Evolutionary conservation across 1,284 basidiomycete genomes (phyloP).

Genomic region (Cryptococcus sp.): DNA sequence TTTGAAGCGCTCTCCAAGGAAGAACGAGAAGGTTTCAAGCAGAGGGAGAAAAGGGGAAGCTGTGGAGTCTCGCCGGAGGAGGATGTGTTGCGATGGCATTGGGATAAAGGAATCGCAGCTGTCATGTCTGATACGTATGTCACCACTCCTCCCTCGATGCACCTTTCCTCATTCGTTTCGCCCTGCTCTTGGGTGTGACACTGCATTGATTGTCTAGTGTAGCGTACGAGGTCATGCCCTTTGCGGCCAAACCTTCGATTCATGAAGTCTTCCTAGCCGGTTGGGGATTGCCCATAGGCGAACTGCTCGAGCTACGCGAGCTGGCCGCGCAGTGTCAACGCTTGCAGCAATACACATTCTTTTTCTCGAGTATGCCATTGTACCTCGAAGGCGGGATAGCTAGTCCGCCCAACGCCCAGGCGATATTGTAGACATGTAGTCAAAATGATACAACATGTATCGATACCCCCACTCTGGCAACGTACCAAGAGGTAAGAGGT

Average conservation of each 20-base stretch:
- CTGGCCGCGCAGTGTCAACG: constrained; percentile 37
- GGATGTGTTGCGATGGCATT: constrained; percentile 44
- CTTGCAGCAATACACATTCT: constrained; percentile 44
- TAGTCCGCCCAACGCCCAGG: constrained; percentile 47
- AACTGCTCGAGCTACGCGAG: constrained; percentile 47
- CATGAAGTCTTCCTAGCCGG: constrained; percentile 38
- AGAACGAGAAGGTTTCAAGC: constrained; percentile 17
- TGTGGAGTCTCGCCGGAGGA: constrained; percentile 33
- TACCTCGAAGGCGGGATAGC: constrained; percentile 48
- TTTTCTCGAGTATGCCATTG: constrained; percentile 45
- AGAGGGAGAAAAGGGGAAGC: constrained; percentile 14
- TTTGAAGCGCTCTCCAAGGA: constrained; percentile 28
- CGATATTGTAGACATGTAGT: constrained; percentile 39
- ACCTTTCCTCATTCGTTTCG: too few species aligned
- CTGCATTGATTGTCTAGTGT: constrained; percentile 11
- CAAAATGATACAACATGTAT: too few species aligned
- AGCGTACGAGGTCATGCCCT: constrained; percentile 32
- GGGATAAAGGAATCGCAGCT: constrained; percentile 49
- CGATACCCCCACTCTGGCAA: too few species aligned
- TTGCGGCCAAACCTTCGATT: constrained; percentile 9
- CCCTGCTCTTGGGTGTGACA: not conserved
- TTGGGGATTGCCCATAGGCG: constrained; percentile 45
- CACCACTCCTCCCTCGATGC: too few species aligned
- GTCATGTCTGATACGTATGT: constrained; percentile 45
- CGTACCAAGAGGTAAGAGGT: too few species aligned